A percentile compares a stretch with the other conserved stretches of the same genome.
phyloP scores from a whole-genome alignment of 345 rosid species.

The Salix udensis region DNA sequence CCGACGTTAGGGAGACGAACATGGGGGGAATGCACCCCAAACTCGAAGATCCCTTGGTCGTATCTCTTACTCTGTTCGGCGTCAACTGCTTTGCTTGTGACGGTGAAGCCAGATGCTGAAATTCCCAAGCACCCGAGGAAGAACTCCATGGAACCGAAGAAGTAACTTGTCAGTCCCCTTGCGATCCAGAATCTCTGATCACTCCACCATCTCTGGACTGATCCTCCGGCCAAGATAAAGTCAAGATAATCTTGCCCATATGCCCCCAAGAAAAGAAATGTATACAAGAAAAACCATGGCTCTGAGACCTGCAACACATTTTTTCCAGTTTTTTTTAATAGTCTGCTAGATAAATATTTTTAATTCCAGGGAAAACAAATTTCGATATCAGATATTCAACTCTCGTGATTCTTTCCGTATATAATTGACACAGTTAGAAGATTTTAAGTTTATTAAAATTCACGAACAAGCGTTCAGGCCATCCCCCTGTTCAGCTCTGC shows the following conservation, averaged over 20 bases:
- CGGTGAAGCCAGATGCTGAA: conserved; percentile 42
- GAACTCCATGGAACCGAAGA: conserved; percentile 44
- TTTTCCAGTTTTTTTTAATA: no score
- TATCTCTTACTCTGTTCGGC: conserved; percentile 53
- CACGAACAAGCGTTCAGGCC: no score
- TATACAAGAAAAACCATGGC: conserved; percentile 58
- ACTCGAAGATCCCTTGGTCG: conserved; percentile 4
- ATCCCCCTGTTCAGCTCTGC: no score
- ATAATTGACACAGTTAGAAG: no score
- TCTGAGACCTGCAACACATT: conserved; percentile 37
- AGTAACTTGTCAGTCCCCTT: conserved; percentile 43
- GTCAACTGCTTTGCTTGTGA: conserved; percentile 55
- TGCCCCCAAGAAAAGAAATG: conserved; percentile 58
- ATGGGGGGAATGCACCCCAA: conserved; percentile 54
- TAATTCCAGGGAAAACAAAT: no score
- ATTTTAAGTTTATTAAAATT: no score
- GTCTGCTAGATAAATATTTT: no score
- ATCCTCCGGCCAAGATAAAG: conserved; percentile 38
- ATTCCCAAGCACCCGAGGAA: conserved; percentile 43
- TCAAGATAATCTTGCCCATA: conserved; percentile 48
- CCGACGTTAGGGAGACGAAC: conserved; percentile 39
- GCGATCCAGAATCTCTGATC: conserved; percentile 62
- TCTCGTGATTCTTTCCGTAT: no score
- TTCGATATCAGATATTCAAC: no score
- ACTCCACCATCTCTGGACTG: conserved; percentile 60